Evolutionary conservation across 1,284 basidiomycete genomes (phyloP).

Genomic region (Porogramme epimiltina): DNA sequence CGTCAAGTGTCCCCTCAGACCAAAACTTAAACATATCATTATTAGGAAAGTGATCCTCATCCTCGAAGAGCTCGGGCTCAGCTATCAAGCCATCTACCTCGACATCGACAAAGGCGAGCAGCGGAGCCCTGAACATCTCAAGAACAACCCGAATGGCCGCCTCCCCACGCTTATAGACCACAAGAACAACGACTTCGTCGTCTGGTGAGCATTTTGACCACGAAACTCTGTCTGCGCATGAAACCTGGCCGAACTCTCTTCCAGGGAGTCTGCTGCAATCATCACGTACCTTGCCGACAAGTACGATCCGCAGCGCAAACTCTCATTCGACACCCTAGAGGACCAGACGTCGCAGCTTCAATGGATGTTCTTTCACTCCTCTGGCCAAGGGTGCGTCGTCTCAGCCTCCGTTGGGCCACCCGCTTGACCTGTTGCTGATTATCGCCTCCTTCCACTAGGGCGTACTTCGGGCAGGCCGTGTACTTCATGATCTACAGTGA

Average conservation of each 20-base stretch:
- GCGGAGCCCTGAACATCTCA: constrained; percentile 25
- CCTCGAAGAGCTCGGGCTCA: constrained; percentile 31
- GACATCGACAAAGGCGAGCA: constrained; percentile 31
- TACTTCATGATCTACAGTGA: constrained; percentile 28
- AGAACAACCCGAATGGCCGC: constrained; percentile 35
- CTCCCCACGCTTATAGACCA: constrained; percentile 39
- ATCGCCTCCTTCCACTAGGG: constrained; percentile 3
- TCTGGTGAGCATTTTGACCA: constrained; percentile 11
- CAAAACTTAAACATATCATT: not conserved
- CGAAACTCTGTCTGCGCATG: not conserved
- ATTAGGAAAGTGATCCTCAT: constrained; percentile 30
- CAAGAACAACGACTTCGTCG: constrained; percentile 30
- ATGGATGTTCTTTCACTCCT: constrained; percentile 31
- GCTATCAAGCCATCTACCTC: constrained; percentile 32
- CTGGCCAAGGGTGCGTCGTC: constrained; percentile 28
- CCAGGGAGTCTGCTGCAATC: constrained; percentile 35
- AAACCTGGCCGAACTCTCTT: not conserved
- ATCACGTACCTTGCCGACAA: constrained; percentile 31
- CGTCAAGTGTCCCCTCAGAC: too few relatives aligned
- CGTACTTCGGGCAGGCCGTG: constrained; percentile 25
- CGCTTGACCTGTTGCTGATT: not conserved
- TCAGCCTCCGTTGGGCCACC: not conserved
- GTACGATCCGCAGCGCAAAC: constrained; percentile 16
- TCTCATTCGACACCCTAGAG: constrained; percentile 23
- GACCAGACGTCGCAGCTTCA: constrained; percentile 25